These are phyloP conservation scores for Colletotrichum plurivorum DNA, from an alignment of 2,329 filamentous ascomycete species.

Conservation along the genomic window DNA sequence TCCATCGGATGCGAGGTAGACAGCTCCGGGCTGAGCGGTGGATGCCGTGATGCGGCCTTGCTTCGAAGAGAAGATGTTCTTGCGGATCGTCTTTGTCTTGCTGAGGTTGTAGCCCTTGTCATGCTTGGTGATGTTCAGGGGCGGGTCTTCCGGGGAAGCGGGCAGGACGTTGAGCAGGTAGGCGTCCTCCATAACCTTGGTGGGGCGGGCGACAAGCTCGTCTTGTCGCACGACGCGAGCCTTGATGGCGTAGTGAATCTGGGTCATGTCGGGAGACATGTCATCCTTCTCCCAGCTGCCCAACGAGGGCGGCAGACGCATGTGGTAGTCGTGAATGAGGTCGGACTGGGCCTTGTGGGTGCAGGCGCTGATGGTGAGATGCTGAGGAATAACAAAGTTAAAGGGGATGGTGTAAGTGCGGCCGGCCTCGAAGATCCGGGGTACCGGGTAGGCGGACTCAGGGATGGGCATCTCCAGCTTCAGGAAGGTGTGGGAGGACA, in stretches of 20 bases:
- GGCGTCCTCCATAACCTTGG: conserved; percentile 57
- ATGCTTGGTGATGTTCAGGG: conserved; percentile 62
- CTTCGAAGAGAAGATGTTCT: conserved; percentile 66
- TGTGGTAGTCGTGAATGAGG: conserved; percentile 66
- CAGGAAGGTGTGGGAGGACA: conserved; percentile 67
- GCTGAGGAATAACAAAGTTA: conserved; percentile 71
- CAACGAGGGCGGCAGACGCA: conserved; percentile 67
- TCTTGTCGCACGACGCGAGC: conserved; percentile 58
- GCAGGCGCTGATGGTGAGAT: conserved; percentile 71
- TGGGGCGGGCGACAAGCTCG: conserved; percentile 43
- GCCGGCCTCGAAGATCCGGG: conserved; percentile 63
- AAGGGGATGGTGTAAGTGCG: conserved; percentile 67
- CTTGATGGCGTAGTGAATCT: conserved; percentile 67
- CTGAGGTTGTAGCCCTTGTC: conserved; percentile 65
- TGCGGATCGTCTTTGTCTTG: conserved; percentile 67
- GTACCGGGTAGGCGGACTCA: conserved; percentile 61
- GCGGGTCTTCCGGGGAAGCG: conserved; percentile 62
- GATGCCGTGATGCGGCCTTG: conserved; percentile 63
- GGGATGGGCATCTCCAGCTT: conserved; percentile 69
- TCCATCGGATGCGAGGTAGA: conserved; percentile 66
- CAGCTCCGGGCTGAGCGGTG: conserved; percentile 61
- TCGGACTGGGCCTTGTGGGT: conserved; percentile 61
- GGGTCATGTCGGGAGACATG: conserved; percentile 67
- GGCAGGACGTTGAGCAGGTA: conserved; percentile 68
- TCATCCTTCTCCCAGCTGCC: conserved; percentile 69